Conservation (phyloP, 305 asterid genomes). For the Petunia hybrid region DNA sequence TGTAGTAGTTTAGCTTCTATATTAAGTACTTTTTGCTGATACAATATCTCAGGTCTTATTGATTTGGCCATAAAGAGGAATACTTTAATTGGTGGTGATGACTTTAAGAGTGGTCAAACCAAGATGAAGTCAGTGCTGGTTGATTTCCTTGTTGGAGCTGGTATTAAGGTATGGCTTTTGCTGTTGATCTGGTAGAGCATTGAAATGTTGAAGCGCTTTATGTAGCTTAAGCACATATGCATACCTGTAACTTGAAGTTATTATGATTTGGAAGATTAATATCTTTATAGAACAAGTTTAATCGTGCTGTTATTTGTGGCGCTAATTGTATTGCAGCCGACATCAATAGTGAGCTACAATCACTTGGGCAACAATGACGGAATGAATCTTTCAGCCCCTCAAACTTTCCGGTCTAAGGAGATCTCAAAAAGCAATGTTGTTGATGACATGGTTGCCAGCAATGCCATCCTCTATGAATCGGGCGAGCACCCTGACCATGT, state of each 20-base stretch:
- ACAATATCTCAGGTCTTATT: slow-evolving; percentile 59
- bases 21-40: neutral
- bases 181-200: neutral
- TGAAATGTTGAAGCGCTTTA: neutral
- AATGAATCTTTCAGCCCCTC: slow-evolving; percentile 95
- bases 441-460: slow-evolving; percentile 99
- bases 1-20: neutral
- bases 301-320: neutral
- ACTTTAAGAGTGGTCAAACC: slow-evolving; percentile 97
- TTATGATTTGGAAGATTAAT: neutral
- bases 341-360: slow-evolving; percentile 97
- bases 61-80: slow-evolving; percentile 84
- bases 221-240: neutral
- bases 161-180: slow-evolving; percentile 70
- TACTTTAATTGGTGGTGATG: slow-evolving; percentile 94
- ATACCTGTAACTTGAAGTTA: neutral
- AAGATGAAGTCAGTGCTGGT: slow-evolving; percentile 97
- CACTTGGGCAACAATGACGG: slow-evolving; percentile 98
- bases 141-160: slow-evolving; percentile 98
- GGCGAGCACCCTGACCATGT: slow-evolving; percentile 99
- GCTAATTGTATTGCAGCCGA: slow-evolving; percentile 62
- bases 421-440: slow-evolving; percentile 97
- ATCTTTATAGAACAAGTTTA: neutral
- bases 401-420: slow-evolving; percentile 98
- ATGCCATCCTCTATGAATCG: slow-evolving; percentile 84